Evolutionary conservation across 139 green algal genomes (phyloP).

Genomic region (Edaphochlamys debaryana): DNA sequence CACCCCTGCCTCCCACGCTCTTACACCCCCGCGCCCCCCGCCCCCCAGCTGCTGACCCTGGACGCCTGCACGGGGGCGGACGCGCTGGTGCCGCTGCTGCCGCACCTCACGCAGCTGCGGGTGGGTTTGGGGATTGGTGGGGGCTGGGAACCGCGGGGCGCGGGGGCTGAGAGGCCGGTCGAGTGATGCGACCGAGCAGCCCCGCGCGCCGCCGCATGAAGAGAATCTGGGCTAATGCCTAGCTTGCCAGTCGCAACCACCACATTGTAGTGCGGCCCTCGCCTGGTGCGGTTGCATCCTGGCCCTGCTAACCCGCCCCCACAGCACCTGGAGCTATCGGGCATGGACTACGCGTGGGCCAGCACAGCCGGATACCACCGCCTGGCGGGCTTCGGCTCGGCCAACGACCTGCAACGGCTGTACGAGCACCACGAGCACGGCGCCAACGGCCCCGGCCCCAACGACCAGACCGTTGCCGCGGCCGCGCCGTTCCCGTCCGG

Average conservation of each 20-base stretch:
- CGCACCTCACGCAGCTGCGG: not conserved
- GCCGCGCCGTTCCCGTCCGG: too few relatives aligned
- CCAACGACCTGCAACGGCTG: not conserved
- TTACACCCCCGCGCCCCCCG: not conserved
- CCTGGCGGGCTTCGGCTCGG: not conserved
- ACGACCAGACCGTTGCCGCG: not conserved
- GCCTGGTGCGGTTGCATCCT: not conserved
- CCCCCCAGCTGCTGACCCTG: not conserved
- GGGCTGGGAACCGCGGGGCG: too few relatives aligned
- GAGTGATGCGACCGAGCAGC: too few relatives aligned
- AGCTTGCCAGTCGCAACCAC: not conserved
- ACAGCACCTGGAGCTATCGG: constrained; percentile 9
- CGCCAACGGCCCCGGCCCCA: not conserved
- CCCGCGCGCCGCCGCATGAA: not conserved
- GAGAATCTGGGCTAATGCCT: not conserved
- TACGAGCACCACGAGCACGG: not conserved
- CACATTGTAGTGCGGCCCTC: not conserved
- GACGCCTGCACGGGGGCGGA: constrained; percentile 25
- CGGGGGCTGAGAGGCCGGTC: too few relatives aligned
- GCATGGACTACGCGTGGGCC: constrained; percentile 38
- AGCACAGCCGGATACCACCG: constrained; percentile 9
- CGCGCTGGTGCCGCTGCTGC: constrained; percentile 25
- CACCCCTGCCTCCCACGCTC: too few relatives aligned
- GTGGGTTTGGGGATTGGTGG: too few relatives aligned
- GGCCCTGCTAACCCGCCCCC: not conserved